Base-by-base conservation (phyloP, 2,329 filamentous ascomycete species). In the Microcyclosporella mali region DNA sequence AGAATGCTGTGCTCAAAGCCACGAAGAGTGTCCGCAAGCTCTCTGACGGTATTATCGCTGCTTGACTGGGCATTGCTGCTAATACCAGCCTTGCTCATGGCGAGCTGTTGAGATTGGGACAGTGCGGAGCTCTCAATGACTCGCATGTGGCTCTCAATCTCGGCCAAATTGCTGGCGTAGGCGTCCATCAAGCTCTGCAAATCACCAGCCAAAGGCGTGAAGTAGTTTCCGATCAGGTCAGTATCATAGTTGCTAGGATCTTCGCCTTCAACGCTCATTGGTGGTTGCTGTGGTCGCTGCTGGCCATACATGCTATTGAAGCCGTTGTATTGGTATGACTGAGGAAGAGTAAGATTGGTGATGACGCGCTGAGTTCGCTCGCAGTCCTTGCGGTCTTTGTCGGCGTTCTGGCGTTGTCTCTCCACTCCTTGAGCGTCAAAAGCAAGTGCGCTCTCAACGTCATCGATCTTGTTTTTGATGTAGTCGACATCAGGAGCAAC, bases 351-450 rank as follows among this genome's bases (percentile, higher is more conserved):
- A 41, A 88, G 71, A 57, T 86, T 86, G 56, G 88, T 82, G 25
- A 86, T 79, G 16, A 82, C 82, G 44, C 82, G 78, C 70, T 87
- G 85, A 47, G 78, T 79, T 41, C 87, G 74, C 52, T 81, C 78
- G 7, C 83, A 82, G 53, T 88, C 82, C 29, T 79, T 75, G 17
- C 77, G 79, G 60, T 87, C 85, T 48, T 78, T 77, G 54, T 81
- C 75, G 57, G 77, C 78, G 50, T 74, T 67, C 14, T 69, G 70
- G 51, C 77, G 76, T 6, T 78, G 68, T 39, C 71, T 66, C 15
- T 77, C 71, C 40, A 85, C 80, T 16, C 74, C 74, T 36, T 72
- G 68, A 2, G 78, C 78, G 56, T 85, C 82, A 41, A 78, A 77
- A 42, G 80, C 75, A 9, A 84, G 66, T 2, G 78, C 76, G 37